Evolutionary conservation across 768 basidiomycete genomes (phyloP), one percentile per base, ranked within the genome.

Genomic region (Cyclocybe cylindracea): DNA sequence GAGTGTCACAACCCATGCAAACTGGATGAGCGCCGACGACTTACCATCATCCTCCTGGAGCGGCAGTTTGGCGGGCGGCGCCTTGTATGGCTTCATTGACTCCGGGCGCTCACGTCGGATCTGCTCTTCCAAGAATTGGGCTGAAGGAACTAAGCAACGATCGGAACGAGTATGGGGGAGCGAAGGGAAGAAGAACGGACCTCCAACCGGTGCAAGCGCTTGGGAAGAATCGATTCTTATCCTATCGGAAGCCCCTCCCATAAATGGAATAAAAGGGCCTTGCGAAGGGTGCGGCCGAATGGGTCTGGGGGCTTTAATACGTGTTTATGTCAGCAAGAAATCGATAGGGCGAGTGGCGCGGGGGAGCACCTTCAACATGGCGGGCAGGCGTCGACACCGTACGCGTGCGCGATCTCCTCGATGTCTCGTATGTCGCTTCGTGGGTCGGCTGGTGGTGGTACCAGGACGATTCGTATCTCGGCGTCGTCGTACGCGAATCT

Each of bases 281-380:
- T 66, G 64, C 43, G 62, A 65, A 53, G 64, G 64, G 50, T 65
- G 64, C 31, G 64, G 64, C 51, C 64, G 60, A 61, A 65, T 60
- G 10, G 64, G 64, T 47, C 58, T 55, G 37, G 64, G 64, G 31
- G 64, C 64, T 65, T 56, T 46, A 59, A 55, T 24, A 54, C 19
- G 29, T 40, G 19, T 24, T 44, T 42, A 53, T 49, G 24, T 59
- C 48, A 51, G 40, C 31, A 39, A 37, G 24, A 35, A 34, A 49
- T 45, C 42, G 39, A 53, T 51, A 50, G 42, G 39, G 37, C 44
- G 35, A 38, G 44, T 41, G 44, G 46, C 42, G 48, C 38, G 36
- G 24, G 24, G 24, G 56, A 51, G 44, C 57, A 63, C 64, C 64
- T 52, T 63, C 53, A 38, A 63, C 54, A 46, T 61, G 53, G n/a